phyloP scores from a whole-genome alignment of 2,329 filamentous ascomycete genomes.

The Paraconiothyrium sp. region DNA sequence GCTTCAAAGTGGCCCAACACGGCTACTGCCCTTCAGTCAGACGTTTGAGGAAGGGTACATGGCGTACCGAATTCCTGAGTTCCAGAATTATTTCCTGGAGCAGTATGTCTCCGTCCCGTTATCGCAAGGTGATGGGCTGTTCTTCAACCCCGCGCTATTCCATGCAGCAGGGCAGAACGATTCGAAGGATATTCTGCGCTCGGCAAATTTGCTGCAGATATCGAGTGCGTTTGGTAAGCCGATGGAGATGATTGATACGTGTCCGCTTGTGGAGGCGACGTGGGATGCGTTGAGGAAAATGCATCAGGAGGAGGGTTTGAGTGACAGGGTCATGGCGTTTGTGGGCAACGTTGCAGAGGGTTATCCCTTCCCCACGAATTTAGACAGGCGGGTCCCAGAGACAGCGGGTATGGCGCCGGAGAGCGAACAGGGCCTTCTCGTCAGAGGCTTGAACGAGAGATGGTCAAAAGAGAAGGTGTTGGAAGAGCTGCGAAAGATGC shows the following conservation, averaged over 20 bases:
- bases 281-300: constrained; percentile 54
- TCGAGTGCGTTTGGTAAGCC: constrained; percentile 67
- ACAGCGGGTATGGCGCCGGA: constrained; percentile 68
- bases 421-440: constrained; percentile 65
- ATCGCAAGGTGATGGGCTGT: constrained; percentile 66
- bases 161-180: constrained; percentile 70
- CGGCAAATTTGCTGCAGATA: constrained; percentile 38
- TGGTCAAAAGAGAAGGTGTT: constrained; percentile 55
- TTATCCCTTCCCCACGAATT: constrained; percentile 70
- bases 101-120: constrained; percentile 64
- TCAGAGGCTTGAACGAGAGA: constrained; percentile 54
- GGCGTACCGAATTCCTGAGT: constrained; percentile 64
- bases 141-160: constrained; percentile 71
- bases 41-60: constrained; percentile 66
- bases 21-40: constrained; percentile 70
- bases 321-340: constrained; percentile 57
- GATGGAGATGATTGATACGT: constrained; percentile 68
- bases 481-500: constrained; percentile 52
- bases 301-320: constrained; percentile 51
- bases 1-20: constrained; percentile 65
- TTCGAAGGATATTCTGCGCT: constrained; percentile 55
- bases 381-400: constrained; percentile 66
- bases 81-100: constrained; percentile 63
- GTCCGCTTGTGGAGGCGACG: constrained; percentile 58
- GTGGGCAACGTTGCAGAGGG: constrained; percentile 65